Evolutionary conservation across 78 protist species (phyloP).

Genomic region (Dictyostelium purpureum): DNA sequence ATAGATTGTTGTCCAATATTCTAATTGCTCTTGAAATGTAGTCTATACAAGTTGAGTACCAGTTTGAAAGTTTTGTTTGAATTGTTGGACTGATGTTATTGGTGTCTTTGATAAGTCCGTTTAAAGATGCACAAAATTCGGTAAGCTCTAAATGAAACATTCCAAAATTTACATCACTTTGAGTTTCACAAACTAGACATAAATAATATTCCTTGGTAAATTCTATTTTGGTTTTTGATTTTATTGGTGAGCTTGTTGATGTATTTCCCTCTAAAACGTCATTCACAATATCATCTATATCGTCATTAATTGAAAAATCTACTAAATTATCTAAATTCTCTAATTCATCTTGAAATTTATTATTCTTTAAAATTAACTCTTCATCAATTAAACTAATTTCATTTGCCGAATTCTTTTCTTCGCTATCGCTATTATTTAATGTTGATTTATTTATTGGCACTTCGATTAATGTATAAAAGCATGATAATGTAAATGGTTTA

Average conservation of each 20-base stretch:
- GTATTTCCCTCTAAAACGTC: not conserved
- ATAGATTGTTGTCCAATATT: constrained; percentile 11
- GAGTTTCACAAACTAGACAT: constrained; percentile 60
- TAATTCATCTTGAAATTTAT: constrained; percentile 10
- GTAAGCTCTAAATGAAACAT: constrained; percentile 44
- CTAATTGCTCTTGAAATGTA: constrained; percentile 49
- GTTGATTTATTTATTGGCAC: constrained; percentile 37
- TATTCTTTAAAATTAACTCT: not conserved
- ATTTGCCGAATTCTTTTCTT: not conserved
- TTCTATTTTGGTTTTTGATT: not conserved
- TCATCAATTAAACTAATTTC: not conserved
- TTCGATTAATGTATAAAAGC: constrained; percentile 50
- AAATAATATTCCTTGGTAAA: constrained; percentile 29
- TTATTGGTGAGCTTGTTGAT: not conserved
- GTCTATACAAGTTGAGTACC: constrained; percentile 61
- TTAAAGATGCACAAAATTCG: constrained; percentile 23
- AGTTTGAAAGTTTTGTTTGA: not conserved
- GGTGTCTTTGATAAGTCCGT: not conserved
- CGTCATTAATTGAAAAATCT: not conserved
- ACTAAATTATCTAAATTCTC: not conserved
- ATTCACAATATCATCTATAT: constrained; percentile 1
- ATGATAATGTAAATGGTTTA: not conserved
- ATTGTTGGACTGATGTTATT: not conserved
- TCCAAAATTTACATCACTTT: constrained; percentile 30
- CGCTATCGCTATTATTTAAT: not conserved